Conservation (phyloP, 352 stramenopile genomes). For the Globisporangium polare region DNA sequence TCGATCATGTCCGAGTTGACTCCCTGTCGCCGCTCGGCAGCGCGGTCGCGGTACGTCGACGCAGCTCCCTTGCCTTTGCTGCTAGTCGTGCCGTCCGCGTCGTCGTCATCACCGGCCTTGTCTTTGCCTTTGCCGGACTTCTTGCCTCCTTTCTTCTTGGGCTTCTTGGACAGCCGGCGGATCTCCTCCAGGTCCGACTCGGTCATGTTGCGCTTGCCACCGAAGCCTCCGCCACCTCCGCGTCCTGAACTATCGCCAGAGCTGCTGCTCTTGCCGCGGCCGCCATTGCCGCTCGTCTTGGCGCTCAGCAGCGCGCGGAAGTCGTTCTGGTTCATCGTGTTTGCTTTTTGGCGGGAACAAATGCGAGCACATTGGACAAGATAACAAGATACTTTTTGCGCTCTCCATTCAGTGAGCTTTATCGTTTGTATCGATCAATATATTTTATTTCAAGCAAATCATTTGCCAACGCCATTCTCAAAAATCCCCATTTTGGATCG, state of each 20-base stretch:
- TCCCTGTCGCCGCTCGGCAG: conserved; percentile 53
- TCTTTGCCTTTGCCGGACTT: conserved; percentile 26
- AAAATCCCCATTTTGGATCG: neutral
- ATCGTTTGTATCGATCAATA: too few relatives aligned
- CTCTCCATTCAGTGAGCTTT: too few relatives aligned
- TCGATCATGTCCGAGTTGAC: conserved; percentile 38
- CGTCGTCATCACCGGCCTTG: conserved; percentile 5
- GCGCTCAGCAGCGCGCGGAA: conserved; percentile 58
- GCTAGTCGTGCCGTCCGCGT: neutral
- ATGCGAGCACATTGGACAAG: too few relatives aligned
- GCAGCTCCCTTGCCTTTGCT: conserved; percentile 4
- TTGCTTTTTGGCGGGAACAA: neutral
- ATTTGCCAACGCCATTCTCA: neutral
- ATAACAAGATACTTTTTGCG: too few relatives aligned
- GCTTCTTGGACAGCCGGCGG: conserved; percentile 58
- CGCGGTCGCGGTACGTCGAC: conserved; percentile 53
- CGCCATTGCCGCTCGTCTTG: conserved; percentile 13
- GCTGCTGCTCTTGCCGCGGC: conserved; percentile 1
- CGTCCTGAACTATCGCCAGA: conserved; percentile 4
- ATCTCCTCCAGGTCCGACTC: conserved; percentile 44
- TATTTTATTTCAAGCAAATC: too few relatives aligned
- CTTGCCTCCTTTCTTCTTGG: conserved; percentile 47
- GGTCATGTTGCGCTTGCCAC: conserved; percentile 56
- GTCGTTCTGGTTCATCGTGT: conserved; percentile 73
- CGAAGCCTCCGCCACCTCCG: conserved; percentile 21